Evolutionary conservation across 441 rosid genomes (phyloP), one percentile per base, ranked within the genome.

Genomic region (Aquilaria agallochum): DNA sequence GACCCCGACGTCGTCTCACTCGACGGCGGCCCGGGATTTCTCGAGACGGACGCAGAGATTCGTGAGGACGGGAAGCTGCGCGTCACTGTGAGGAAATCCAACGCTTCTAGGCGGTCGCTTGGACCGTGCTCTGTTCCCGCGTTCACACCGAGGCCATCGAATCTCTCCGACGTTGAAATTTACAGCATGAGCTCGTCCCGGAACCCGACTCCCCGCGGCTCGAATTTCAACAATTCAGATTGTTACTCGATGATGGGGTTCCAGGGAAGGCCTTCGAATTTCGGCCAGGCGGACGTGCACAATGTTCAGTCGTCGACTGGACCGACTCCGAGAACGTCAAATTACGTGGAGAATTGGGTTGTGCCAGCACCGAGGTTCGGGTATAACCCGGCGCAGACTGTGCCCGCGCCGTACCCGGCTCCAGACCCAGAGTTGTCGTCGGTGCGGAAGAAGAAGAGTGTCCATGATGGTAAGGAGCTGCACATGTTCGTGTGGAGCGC

Each of bases 401-500:
- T 69, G 1, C 75, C 77, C 11, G 68, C 80, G 5, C 72, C 84
- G 40, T 74, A 82, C 66, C 83, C 83, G 0, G 78, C 78, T 50
- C 84, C 83, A 7, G 73, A 70, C 59, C 80, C 82, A 0, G 84
- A 76, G 56, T 76, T 79, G 2, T 50, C 84, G 0, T 65, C 80
- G 0, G 54, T 74, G 1, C 7, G 76, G 0, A 62, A 73, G 14
- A 63, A 58, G 57, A 66, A 80, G 79, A 65, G 69, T 70, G 34
- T 76, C 55, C 80, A 77, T 52, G 84, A 83, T 49, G 83, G 83
- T 3, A 83, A 83, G 73, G 88, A 83, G 79, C 80, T 83, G 40
- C 88, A 83, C 79, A 83, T 83, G 88, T 83, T 83, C 54, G 86
- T 83, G 20, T 83, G 88, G 88, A 83, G 88, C 78, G 80, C 88